Base-by-base conservation (phyloP, 306 rosid species). In the Prunus padus region DNA sequence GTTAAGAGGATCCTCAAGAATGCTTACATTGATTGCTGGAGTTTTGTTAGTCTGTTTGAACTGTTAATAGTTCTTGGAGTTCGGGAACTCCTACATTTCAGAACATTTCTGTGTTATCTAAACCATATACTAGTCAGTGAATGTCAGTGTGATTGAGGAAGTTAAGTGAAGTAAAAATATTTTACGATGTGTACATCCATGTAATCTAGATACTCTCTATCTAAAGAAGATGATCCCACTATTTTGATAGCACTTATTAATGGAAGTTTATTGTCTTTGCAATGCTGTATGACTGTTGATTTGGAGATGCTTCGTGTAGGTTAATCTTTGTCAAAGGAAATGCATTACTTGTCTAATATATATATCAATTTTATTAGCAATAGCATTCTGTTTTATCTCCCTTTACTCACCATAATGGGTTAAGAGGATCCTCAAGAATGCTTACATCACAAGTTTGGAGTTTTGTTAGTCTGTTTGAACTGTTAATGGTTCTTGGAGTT, bases 401-500 rank as follows among this genome's bases (percentile, higher is more conserved):
- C 71, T 76, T 74, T 45, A 64, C 56, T 70, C 14, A 65, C n/a
- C 46, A 3, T 20, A 13, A 65, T 78, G 78, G 65, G 52, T 46
- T 71, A 47, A 71, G 85, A 77, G 82, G 64, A 63, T 55, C 66
- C 11, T 56, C 49, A 31, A 52, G 55, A 78, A 81, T 86, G 85
- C 87, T 81, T 74, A 75, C 12, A 67, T 78, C 59, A 5, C 63
- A n/a, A 10, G 62, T 50, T 64, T 69, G 71, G 80, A 73, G 71
- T 79, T 78, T 79, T 81, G 59, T 72, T 77, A 76, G 78, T 85
- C 71, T 80, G 31, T 60, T 30, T 55, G 45, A 79, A 77, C 60
- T 79, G 69, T 15, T 76, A 20, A 15, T 50, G 55, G 68, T 87
- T 76, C 69, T 69, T 67, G 74, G 76, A 55, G 81, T 87, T 79